Evolutionary conservation across 2,329 filamentous ascomycete species (phyloP), one percentile per base, ranked within the genome.

Genomic region (Leptographium wingfieldii): DNA sequence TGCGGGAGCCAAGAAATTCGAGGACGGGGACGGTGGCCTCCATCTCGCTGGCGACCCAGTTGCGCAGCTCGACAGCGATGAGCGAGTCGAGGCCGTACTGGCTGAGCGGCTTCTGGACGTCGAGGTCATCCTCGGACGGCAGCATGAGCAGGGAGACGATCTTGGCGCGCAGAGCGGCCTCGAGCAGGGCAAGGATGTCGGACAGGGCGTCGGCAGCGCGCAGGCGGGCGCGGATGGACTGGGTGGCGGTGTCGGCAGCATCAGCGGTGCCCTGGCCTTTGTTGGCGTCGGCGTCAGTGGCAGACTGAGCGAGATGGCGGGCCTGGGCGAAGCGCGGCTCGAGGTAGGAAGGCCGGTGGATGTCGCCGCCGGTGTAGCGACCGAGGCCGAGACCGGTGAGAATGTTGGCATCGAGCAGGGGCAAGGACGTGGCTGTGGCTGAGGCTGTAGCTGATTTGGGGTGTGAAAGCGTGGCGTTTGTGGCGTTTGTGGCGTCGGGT

Each of bases 1-100:
- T 64, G 57, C 62, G 63, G 14, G 40, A 54, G 48, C 61, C 63
- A 0, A 64, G 22, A 51, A 64, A 64, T 49, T 64, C 63, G 33
- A 63, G 59, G 4, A 64, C 63, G 12, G 63, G 63, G n/a, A 64
- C 60, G 16, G 63, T 63, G 16, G 62, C 63, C 57, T 63, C 63
- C 60, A 65, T 61, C 48, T 65, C 62, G 55, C 60, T 63, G 52
- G 55, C 61, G 29, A 64, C 60, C 63, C 63, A 65, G 60, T 65
- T 65, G 49, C 63, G 62, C 52, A 65, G 57, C 48, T 65, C 63
- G 29, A 64, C 61, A 19, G 63, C 64, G 14, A 64, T 61, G 12
- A 65, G 59, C 27, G 63, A 64, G 60, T 65, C 64, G 31, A 65
- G 58, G 40, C 64, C 64, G 56, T 62, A 63, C 55, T 62, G 60